Base-by-base conservation (phyloP, 176 grass and related monocot genomes). In the maize (Zea mays) region DNA sequence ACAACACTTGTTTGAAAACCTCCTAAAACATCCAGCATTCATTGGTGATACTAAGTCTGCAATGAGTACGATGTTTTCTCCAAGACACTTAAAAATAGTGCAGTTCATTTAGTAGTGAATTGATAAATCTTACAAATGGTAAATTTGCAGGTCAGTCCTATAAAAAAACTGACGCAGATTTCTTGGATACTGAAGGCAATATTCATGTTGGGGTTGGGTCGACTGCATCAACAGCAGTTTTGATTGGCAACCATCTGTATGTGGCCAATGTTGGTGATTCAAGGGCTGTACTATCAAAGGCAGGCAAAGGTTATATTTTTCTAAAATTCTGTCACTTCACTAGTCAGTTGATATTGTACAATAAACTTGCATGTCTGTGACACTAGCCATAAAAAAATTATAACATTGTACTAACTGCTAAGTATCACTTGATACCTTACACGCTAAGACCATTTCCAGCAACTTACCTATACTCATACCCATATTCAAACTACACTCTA, bases 261-360 rank as follows among this genome's bases (percentile, higher is more conserved):
- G 93, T 97, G 67, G 93, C 88, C 43, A 97, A 97, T 90, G 90
- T 97, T 89, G 93, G 93, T 47, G 93, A 97, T 82, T 93, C 93
- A 79, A 88, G 93, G 62, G 81, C 90, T 79, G 77, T 97, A 55
- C 80, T 97, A 77, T 97, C 93, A 69, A 93, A 87, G 68, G 87
- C 88, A 39, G 93, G 93, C 66, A 90, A 97, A 90, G 93, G 93
- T 97, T 59, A 10, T 19, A 6, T 75, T 86, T 70, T 36, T 75
- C 56, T 58, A 34, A 4, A 33, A 62, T 27, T 65, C 48, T 69
- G 2, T 67, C 38, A 27, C 66, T 51, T 34, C 27, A 12, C 27
- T 35, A 61, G 27, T 36, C 14, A 19, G 14, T 78, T 63, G 75
- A 4, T 75, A 27, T 65, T 38, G 15, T 72, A 17, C 72, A 75